phyloP scores from a whole-genome alignment of 208 protist species.

The Leishmania lainsoni region DNA sequence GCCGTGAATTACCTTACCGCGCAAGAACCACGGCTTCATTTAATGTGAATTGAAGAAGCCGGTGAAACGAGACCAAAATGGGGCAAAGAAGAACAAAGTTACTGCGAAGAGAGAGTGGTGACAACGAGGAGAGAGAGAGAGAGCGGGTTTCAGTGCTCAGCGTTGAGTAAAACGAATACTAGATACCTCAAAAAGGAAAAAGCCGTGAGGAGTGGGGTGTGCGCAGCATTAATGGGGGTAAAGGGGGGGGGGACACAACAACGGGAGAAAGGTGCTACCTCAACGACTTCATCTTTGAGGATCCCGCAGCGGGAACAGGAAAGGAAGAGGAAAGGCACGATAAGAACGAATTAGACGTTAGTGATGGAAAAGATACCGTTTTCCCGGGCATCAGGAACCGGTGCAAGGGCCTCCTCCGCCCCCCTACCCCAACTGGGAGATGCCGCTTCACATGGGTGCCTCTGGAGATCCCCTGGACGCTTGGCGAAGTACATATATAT shows the following conservation, averaged over 20 bases:
- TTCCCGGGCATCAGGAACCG: background rate
- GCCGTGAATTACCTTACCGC: constrained; percentile 84
- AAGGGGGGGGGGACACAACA: background rate
- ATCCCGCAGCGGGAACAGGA: background rate
- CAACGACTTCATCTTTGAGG: background rate
- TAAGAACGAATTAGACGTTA: background rate
- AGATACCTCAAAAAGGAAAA: background rate
- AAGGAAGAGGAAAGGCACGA: background rate
- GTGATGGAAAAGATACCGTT: background rate
- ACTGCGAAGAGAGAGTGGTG: background rate
- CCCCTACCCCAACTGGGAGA: background rate
- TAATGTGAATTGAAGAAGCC: background rate
- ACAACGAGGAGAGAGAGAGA: background rate
- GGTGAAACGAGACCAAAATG: background rate
- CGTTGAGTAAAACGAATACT: background rate
- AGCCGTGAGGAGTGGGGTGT: too few relatives aligned
- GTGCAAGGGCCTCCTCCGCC: background rate
- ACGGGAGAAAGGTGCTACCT: background rate
- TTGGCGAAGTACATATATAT: background rate
- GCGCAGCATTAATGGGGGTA: too few relatives aligned
- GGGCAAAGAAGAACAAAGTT: background rate
- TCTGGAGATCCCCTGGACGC: background rate
- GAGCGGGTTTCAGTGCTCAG: background rate
- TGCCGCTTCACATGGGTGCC: background rate
- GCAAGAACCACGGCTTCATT: constrained; percentile 59